Evolutionary conservation across 2,329 filamentous ascomycete species (phyloP), one percentile per base, ranked within the genome.

Genomic region (Monilinia fructicola): DNA sequence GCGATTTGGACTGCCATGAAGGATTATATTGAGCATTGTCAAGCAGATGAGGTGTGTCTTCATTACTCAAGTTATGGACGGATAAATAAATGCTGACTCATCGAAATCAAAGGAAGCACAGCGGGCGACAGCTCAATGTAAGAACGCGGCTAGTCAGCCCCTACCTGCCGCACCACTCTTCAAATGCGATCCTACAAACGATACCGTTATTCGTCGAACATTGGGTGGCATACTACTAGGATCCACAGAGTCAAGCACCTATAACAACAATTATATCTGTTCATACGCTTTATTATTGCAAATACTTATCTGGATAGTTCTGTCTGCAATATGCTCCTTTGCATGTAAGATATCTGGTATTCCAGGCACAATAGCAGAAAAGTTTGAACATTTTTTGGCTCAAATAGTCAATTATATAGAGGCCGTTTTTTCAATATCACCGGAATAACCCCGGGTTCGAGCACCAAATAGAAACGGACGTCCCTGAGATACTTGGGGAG

Each of bases 11-110:
- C 61, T 12, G 61, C 61, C 21, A 64, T 52, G 12, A 50, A 62
- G 18, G 59, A 62, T 28, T 62, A 42, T 38, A 62, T 62, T 12
- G 59, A 62, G n/a, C 35, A 62, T 14, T 62, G 59, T 28, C 59
- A 54, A 7, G 46, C 35, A 28, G 35, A 54, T 42, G 28, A 40
- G 46, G 59, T 62, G 21, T 40, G 21, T 40, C 31, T 42, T 50
- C 11, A 53, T 28, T 6, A 23, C 23, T 12, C 5, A 23, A 42
- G 2, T 18, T 26, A 5, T 6, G 35, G 3, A 50, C 18, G 31
- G n/a, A 11, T 31, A 1, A 1, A 31, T 53, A n/a, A n/a, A n/a
- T n/a, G n/a, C n/a, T n/a, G n/a, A n/a, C n/a, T n/a, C n/a, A n/a
- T n/a, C n/a, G n/a, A n/a, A n/a, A n/a, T n/a, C 7, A 14, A 16